phyloP scores from a whole-genome alignment of 2,329 filamentous ascomycete species.

The Aspergillus fijiensis region DNA sequence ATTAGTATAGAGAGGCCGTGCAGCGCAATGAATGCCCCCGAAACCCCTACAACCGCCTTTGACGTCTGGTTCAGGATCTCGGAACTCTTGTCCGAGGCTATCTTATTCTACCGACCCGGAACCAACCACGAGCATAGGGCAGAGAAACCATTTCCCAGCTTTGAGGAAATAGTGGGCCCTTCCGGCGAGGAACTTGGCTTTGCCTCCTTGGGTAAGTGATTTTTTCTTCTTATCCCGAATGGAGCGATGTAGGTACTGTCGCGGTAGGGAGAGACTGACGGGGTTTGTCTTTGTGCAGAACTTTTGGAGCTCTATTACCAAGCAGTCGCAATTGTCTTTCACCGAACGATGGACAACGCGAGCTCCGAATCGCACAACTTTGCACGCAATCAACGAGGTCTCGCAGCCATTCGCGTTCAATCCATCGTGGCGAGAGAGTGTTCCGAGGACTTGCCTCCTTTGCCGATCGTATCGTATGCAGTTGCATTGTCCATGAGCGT shows the following conservation, averaged over 20 bases:
- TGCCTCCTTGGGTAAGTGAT: conserved; percentile 27
- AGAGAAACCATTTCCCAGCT: conserved; percentile 40
- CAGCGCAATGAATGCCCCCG: conserved; percentile 7
- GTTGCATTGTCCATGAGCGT: conserved; percentile 57
- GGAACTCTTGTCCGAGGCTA: conserved; percentile 38
- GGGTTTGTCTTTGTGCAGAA: conserved; percentile 28
- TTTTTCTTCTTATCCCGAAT: background rate
- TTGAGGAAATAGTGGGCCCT: conserved; percentile 35
- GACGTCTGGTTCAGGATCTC: conserved; percentile 41
- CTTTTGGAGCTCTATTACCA: conserved; percentile 59
- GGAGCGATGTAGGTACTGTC: no score
- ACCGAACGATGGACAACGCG: conserved; percentile 42
- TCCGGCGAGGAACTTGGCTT: conserved; percentile 26
- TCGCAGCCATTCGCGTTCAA: conserved; percentile 57
- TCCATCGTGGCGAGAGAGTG: conserved; percentile 52
- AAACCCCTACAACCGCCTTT: conserved; percentile 27
- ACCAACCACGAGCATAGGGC: conserved; percentile 30
- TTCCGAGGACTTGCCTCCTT: conserved; percentile 49
- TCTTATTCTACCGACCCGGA: conserved; percentile 41
- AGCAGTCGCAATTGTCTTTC: conserved; percentile 57
- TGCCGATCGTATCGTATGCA: conserved; percentile 58
- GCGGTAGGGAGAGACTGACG: no score
- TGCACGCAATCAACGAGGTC: conserved; percentile 55
- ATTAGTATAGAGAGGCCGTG: conserved; percentile 37
- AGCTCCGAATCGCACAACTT: conserved; percentile 48